These are phyloP conservation scores for Kodamaea restingae DNA, from an alignment of 805 yeast genomes.

Conservation along the genomic window DNA sequence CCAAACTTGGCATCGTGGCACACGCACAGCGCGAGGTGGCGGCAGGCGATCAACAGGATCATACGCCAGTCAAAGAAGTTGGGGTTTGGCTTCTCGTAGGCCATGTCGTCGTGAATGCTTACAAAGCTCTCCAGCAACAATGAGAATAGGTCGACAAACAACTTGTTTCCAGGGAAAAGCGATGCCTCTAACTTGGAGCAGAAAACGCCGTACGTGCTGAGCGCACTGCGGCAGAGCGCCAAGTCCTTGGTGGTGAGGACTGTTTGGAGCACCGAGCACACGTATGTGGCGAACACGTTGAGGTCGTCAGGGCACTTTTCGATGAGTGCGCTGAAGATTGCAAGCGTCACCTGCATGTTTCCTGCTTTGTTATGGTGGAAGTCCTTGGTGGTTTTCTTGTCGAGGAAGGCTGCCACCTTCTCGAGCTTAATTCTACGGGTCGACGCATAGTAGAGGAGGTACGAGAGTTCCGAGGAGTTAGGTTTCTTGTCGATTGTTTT, in stretches of 20 bases:
- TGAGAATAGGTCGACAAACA: slow-evolving; percentile 47
- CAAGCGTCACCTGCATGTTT: slow-evolving; percentile 77
- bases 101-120: slow-evolving; percentile 11
- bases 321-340: slow-evolving; percentile 64
- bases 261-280: slow-evolving; percentile 53
- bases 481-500: slow-evolving; percentile 84
- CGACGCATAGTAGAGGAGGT: slow-evolving; percentile 83
- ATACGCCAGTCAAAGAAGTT: slow-evolving; percentile 44
- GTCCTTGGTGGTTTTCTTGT: slow-evolving; percentile 59
- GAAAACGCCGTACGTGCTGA: slow-evolving; percentile 43
- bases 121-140: slow-evolving; percentile 20
- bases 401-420: slow-evolving; percentile 72
- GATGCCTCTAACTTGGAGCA: slow-evolving; percentile 54
- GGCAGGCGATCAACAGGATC: slow-evolving; percentile 38
- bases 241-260: slow-evolving; percentile 58
- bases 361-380: slow-evolving; percentile 62
- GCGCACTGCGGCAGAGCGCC: slow-evolving; percentile 51
- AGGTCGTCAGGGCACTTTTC: slow-evolving; percentile 77
- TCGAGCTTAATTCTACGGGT: slow-evolving; percentile 85
- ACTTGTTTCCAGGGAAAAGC: slow-evolving; percentile 61
- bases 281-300: slow-evolving; percentile 72
- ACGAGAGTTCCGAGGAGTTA: slow-evolving; percentile 85
- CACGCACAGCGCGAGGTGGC: slow-evolving; percentile 36
- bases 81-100: slow-evolving; percentile 18
- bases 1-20: slow-evolving; percentile 30